Percentiles rank a stretch among this genome's conserved stretches.
phyloP scores from a whole-genome alignment of 2,329 filamentous ascomycete species.

The Aureobasidium lini region DNA sequence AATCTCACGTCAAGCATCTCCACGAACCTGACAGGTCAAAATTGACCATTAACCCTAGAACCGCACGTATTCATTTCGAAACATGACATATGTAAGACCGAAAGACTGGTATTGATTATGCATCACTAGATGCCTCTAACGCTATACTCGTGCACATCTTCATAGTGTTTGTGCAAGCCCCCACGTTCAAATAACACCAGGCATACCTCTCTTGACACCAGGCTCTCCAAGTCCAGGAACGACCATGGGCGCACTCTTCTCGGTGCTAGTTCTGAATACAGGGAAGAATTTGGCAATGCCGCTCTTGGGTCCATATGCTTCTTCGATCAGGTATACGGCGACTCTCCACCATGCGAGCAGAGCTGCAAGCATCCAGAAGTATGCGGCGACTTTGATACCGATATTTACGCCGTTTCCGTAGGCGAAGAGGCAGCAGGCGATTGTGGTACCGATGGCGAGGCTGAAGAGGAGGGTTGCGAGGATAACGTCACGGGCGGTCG shows the following conservation, averaged over 20 bases:
- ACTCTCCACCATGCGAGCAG: conserved; percentile 21
- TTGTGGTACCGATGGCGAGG: conserved; percentile 19
- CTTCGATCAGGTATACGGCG: conserved; percentile 21
- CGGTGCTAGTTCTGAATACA: conserved; percentile 16
- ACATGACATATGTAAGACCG: not conserved
- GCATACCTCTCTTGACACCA: conserved; percentile 22
- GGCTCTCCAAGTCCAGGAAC: conserved; percentile 20
- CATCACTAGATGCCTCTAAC: not conserved
- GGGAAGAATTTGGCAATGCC: conserved; percentile 20
- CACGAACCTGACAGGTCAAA: not conserved
- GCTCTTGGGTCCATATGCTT: conserved; percentile 19
- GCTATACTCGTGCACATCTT: not conserved
- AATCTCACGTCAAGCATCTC: not conserved
- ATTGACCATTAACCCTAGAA: not conserved
- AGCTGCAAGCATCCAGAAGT: conserved; percentile 21
- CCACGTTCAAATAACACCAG: conserved; percentile 6
- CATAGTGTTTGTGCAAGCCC: no score
- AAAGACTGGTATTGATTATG: not conserved
- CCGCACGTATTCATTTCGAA: not conserved
- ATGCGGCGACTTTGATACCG: conserved; percentile 20
- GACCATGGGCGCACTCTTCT: conserved; percentile 19
- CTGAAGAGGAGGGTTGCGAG: conserved; percentile 16
- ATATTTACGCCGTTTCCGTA: conserved; percentile 17
- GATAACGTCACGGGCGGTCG: conserved; percentile 18
- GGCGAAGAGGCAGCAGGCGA: conserved; percentile 20